A percentile compares a stretch with the other conserved stretches of the same genome.
These are phyloP conservation scores for Leccinum arenicola DNA, from an alignment of 768 basidiomycete genomes.

Conservation along the genomic window DNA sequence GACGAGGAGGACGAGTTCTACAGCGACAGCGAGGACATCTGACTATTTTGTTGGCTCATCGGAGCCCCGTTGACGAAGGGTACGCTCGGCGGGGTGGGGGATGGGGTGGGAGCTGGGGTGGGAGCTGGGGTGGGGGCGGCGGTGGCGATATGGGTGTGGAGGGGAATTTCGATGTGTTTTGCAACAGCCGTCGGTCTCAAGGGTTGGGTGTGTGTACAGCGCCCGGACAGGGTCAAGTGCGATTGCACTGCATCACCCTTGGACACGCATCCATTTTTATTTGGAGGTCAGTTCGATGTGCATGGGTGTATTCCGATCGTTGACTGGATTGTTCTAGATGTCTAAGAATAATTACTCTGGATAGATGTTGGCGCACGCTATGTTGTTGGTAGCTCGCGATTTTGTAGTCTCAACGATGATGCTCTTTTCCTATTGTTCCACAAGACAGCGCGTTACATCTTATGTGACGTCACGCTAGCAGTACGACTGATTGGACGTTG, in stretches of 20 bases:
- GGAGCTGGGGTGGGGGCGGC: not conserved
- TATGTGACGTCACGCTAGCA: constrained; percentile 34
- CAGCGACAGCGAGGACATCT: constrained; percentile 70
- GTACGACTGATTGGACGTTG: constrained; percentile 19
- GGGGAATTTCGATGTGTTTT: constrained; percentile 5
- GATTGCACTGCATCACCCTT: constrained; percentile 3
- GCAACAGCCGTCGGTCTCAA: constrained; percentile 2
- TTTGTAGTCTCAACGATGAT: constrained; percentile 27
- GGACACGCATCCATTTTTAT: constrained; percentile 14
- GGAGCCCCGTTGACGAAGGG: constrained; percentile 71
- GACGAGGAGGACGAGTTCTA: constrained; percentile 88
- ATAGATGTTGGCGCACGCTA: constrained; percentile 11
- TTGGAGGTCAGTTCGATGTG: constrained; percentile 18
- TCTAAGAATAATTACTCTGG: constrained; percentile 7
- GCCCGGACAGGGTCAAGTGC: constrained; percentile 11
- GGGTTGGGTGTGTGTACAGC: constrained; percentile 3
- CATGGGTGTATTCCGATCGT: not conserved
- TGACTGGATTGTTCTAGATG: constrained; percentile 12
- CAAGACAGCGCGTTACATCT: constrained; percentile 17
- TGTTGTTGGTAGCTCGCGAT: constrained; percentile 22
- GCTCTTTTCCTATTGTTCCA: constrained; percentile 24
- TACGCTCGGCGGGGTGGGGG: constrained; percentile 66
- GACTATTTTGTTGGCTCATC: constrained; percentile 83
- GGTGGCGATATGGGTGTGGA: constrained; percentile 4
- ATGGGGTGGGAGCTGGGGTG: constrained; percentile 1